Base-by-base conservation (phyloP, 805 yeast species). In the Saturnispora kantuleensis region DNA sequence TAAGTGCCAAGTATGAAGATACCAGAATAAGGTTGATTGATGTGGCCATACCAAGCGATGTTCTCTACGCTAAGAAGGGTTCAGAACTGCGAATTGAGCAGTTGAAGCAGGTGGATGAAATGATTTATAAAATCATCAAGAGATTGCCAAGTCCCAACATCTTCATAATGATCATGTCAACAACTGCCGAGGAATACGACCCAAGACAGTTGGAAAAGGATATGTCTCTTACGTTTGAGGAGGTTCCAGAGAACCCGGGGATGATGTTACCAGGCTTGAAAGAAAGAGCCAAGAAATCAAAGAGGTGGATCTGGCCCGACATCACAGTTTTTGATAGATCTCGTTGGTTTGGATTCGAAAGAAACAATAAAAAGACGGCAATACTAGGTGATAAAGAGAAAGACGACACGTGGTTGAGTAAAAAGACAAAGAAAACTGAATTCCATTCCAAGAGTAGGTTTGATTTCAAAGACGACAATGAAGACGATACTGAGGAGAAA, bases 111-210 rank as follows among this genome's bases (percentile, higher is more conserved):
- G 52, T 63, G 41, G 73, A 70, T 48, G 46, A 48, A 2, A 49
- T 65, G 12, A 48, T 85, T 10, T 67, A 82, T 42, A 68, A 69
- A 15, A 68, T 84, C 4, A 49, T 84, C n/a, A 72, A 84, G 32
- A 77, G 75, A 44, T 59, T 84, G 10, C 96, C 96, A 1, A 70
- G 89, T 0, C 95, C 96, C 0, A 74, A 76, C 48, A 73, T 71
- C 45, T 67, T 87, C 2, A 63, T 88, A 2, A 59, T 86, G 2
- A 66, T 78, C 47, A 76, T 88, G 0, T 68, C 81, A 10, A 52
- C 56, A 3, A 58, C 66, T 3, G 33, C 52, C 2, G 46, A 46
- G 2, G 50, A 52, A 2, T 53, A 56, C n/a, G 58, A 58, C 7
- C 39, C 49, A 28, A 34, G 47, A 37, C 35, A 50, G 50, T 40